These are phyloP conservation scores for Sphagnum contortum DNA, from an alignment of 225 moss, liverwort and hornwort genomes.

Conservation along the genomic window DNA sequence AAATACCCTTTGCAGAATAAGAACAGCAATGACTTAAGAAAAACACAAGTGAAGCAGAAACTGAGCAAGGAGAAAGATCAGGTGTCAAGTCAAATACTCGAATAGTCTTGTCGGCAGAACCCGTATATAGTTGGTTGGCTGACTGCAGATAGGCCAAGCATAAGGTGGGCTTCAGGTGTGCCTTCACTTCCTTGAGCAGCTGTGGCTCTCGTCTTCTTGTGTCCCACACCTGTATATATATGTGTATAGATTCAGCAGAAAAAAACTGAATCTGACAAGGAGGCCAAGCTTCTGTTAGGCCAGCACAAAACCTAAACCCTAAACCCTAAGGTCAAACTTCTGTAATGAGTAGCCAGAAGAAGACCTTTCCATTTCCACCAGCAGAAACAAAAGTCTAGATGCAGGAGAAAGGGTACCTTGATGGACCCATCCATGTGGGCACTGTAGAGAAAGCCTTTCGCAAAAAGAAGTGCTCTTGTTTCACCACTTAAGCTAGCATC, in stretches of 20 bases:
- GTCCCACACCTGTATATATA: conserved; percentile 25
- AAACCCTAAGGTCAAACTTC: no score
- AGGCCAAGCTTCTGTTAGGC: not conserved
- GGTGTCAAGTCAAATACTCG: conserved; percentile 15
- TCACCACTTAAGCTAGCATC: conserved; percentile 36
- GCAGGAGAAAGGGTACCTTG: conserved; percentile 20
- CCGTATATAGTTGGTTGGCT: conserved; percentile 29
- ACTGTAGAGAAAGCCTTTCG: conserved; percentile 33
- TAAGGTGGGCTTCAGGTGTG: conserved; percentile 30
- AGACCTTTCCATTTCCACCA: no score
- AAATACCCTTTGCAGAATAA: no score
- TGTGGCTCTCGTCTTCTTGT: conserved; percentile 19
- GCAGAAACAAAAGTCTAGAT: no score
- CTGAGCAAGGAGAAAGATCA: no score
- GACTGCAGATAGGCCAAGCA: conserved; percentile 27
- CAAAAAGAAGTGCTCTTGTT: conserved; percentile 25
- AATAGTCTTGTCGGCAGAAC: conserved; percentile 49
- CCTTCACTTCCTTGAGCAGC: conserved; percentile 31
- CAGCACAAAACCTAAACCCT: no score
- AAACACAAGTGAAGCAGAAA: no score
- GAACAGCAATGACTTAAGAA: no score
- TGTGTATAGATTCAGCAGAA: not conserved
- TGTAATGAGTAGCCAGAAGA: no score
- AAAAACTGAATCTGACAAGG: not conserved
- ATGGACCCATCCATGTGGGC: conserved; percentile 49